Evolutionary conservation across 2,329 filamentous ascomycete species (phyloP).

Genomic region (Pseudogymnoascus sp.): DNA sequence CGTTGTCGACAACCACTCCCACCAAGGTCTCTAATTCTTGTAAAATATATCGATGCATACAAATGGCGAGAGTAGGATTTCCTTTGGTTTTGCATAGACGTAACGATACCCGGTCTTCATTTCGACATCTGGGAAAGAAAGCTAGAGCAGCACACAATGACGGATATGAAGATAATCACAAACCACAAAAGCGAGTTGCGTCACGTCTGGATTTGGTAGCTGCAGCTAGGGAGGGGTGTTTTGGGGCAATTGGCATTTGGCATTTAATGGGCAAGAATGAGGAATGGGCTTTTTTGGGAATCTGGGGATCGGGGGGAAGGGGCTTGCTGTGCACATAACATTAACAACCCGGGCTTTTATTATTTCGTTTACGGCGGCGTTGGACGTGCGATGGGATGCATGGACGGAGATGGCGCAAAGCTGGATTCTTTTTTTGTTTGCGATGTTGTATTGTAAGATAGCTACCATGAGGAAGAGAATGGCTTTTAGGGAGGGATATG

Average conservation of each 20-base stretch:
- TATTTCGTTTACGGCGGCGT: not conserved
- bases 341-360: not conserved
- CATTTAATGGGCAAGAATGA: not conserved
- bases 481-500: slow-evolving; percentile 4
- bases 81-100: slow-evolving; percentile 29
- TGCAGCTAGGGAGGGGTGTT: slow-evolving; percentile 5
- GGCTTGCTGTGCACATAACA: slow-evolving; percentile 3
- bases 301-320: not conserved
- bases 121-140: slow-evolving; percentile 16
- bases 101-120: slow-evolving; percentile 29
- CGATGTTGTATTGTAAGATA: slow-evolving; percentile 8
- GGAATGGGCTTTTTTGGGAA: not conserved
- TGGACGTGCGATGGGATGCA: slow-evolving; percentile 9
- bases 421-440: slow-evolving; percentile 2
- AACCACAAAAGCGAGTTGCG: slow-evolving; percentile 7
- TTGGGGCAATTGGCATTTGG: slow-evolving; percentile 2
- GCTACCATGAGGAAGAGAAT: not conserved
- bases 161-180: slow-evolving; percentile 6
- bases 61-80: slow-evolving; percentile 21
- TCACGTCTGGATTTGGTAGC: not conserved
- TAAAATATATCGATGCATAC: slow-evolving; percentile 22
- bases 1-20: slow-evolving; percentile 43
- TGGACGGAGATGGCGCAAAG: slow-evolving; percentile 7
- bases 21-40: slow-evolving; percentile 28
- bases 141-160: slow-evolving; percentile 9